Conservation (phyloP, 208 protist genomes). For the Angomonas ambiguus region DNA sequence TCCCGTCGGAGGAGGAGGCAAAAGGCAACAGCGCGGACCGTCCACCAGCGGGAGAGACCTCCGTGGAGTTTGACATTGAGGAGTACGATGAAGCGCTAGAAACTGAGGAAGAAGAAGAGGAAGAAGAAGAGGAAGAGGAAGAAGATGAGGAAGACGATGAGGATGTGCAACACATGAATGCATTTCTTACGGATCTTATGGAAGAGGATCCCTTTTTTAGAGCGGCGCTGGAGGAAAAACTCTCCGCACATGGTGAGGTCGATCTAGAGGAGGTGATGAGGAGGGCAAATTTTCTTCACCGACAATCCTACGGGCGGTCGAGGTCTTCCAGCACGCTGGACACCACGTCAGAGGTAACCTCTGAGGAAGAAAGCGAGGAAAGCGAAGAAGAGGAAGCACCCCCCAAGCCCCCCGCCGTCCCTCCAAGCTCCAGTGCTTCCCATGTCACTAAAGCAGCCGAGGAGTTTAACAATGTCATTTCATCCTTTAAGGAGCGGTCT, state of each 20-base stretch:
- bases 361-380: background rate
- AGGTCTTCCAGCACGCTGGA: background rate
- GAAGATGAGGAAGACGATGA: conserved; percentile 11
- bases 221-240: background rate
- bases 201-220: conserved; percentile 11
- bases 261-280: conserved; percentile 7
- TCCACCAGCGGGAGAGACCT: background rate
- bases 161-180: conserved; percentile 16
- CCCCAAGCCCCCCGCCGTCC: background rate
- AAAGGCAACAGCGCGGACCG: background rate
- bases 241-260: background rate
- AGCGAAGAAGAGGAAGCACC: background rate
- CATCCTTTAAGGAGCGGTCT: background rate
- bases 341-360: background rate
- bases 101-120: background rate
- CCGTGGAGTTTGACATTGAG: background rate
- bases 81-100: conserved; percentile 1
- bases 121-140: background rate
- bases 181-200: conserved; percentile 3
- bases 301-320: background rate
- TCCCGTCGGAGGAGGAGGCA: conserved; percentile 4
- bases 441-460: background rate
- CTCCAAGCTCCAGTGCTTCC: background rate
- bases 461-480: conserved; percentile 3
- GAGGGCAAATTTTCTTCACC: background rate